Evolutionary conservation across 805 yeast species (phyloP).

Genomic region (Saccharomycopsis lassenensis): DNA sequence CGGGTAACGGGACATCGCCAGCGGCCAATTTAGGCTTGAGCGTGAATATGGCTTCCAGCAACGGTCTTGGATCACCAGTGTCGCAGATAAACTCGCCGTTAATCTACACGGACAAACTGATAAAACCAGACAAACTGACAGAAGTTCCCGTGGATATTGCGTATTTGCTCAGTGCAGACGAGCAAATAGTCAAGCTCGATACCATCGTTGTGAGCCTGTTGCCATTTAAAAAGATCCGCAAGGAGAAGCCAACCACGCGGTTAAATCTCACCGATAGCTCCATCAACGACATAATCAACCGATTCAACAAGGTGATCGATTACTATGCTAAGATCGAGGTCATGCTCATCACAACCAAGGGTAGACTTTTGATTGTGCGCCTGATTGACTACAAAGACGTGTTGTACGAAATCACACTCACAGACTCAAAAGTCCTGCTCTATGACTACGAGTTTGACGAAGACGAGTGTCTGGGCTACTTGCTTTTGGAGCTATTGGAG

Average conservation of each 20-base stretch:
- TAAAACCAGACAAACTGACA: background rate
- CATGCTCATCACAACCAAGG: constrained; percentile 25
- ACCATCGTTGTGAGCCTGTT: constrained; percentile 22
- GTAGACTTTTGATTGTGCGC: constrained; percentile 25
- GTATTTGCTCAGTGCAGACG: constrained; percentile 16
- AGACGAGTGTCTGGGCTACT: constrained; percentile 42
- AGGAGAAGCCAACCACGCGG: constrained; percentile 20
- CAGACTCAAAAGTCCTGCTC: constrained; percentile 53
- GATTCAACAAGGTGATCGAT: constrained; percentile 19
- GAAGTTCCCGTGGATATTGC: constrained; percentile 10
- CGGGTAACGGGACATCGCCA: background rate
- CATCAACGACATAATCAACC: constrained; percentile 25
- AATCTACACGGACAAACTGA: constrained; percentile 11
- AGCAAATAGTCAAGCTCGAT: constrained; percentile 22
- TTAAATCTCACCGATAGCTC: constrained; percentile 22
- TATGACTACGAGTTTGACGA: constrained; percentile 73
- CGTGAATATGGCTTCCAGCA: background rate
- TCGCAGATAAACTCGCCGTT: too few species aligned
- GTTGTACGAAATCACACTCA: constrained; percentile 31
- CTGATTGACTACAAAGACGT: constrained; percentile 23
- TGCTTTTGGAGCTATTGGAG: constrained; percentile 51
- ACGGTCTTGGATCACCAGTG: too few species aligned
- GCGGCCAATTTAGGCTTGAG: background rate
- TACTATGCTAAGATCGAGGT: constrained; percentile 22
- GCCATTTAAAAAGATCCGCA: constrained; percentile 24